A percentile compares a stretch with the other conserved stretches of the same genome.
These are phyloP conservation scores for Penicillium expansum DNA, from an alignment of 2,329 filamentous ascomycete species.

Conservation along the genomic window DNA sequence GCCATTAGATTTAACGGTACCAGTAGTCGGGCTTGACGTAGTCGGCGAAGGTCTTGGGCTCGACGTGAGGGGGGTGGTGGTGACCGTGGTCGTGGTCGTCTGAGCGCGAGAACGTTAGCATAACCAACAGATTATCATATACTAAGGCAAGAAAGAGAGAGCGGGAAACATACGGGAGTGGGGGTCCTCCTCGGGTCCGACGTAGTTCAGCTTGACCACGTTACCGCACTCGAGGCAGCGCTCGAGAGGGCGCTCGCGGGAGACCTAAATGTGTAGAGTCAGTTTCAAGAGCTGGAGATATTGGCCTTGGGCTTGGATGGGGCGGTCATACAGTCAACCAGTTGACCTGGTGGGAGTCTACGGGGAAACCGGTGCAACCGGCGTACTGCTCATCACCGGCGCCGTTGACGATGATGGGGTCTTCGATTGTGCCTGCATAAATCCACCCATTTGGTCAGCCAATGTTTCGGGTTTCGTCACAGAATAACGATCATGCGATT, in stretches of 20 bases:
- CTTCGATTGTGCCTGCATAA: conserved; percentile 70
- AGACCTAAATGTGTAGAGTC: conserved; percentile 56
- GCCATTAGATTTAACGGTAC: conserved; percentile 54
- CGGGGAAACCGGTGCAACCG: conserved; percentile 92
- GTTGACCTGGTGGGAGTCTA: conserved; percentile 82
- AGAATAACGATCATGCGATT: not conserved
- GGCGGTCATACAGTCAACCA: conserved; percentile 75
- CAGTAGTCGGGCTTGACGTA: conserved; percentile 93
- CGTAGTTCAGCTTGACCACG: conserved; percentile 97
- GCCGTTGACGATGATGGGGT: conserved; percentile 87
- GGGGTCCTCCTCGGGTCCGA: conserved; percentile 75
- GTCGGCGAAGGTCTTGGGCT: conserved; percentile 96
- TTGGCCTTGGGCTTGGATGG: not conserved
- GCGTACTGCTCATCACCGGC: conserved; percentile 94
- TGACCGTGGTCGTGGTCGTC: conserved; percentile 42
- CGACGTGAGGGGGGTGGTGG: conserved; percentile 58
- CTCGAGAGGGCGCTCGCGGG: conserved; percentile 84
- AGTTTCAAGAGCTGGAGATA: not conserved
- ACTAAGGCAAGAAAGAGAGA: conserved; percentile 9
- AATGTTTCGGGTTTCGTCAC: not conserved
- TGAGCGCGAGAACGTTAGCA: conserved; percentile 17
- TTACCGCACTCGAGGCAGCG: conserved; percentile 96
- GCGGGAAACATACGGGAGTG: conserved; percentile 51
- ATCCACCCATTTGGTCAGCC: conserved; percentile 7
- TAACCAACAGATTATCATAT: not conserved